phyloP scores from a whole-genome alignment of 2,329 filamentous ascomycete species.

The Sarocladiaceae sp. region DNA sequence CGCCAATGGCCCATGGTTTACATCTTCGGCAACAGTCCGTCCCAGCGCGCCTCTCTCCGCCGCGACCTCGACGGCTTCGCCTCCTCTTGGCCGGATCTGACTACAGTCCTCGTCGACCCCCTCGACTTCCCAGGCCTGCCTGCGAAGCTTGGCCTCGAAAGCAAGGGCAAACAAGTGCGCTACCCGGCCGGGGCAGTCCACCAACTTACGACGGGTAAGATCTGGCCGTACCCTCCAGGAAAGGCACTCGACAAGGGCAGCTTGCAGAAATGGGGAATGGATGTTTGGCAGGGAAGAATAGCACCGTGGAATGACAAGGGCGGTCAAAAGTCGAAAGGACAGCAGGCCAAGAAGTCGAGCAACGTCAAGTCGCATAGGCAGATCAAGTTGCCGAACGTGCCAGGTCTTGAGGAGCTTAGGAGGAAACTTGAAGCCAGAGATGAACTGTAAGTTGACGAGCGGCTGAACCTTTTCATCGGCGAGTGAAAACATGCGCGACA shows the following conservation, averaged over 20 bases:
- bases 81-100: slow-evolving; percentile 2
- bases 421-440: neutral
- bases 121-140: slow-evolving; percentile 7
- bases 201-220: slow-evolving; percentile 4
- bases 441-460: no score
- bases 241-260: neutral
- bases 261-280: slow-evolving; percentile 5
- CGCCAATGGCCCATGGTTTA: slow-evolving; percentile 8
- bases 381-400: slow-evolving; percentile 4
- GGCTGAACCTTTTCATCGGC: no score
- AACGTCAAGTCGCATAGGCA: slow-evolving; percentile 1
- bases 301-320: neutral
- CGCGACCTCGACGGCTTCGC: neutral
- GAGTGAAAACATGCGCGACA: no score
- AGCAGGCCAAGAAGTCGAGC: neutral
- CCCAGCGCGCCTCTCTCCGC: neutral
- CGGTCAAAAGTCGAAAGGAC: neutral
- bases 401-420: slow-evolving; percentile 3
- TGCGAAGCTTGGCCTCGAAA: slow-evolving; percentile 2
- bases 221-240: slow-evolving; percentile 1
- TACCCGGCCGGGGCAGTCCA: slow-evolving; percentile 4
- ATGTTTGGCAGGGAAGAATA: slow-evolving; percentile 8
- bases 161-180: neutral
- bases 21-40: neutral
- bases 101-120: slow-evolving; percentile 4